Evolutionary conservation across 208 protist genomes (phyloP).

Genomic region (Acanthamoeba healyi): DNA sequence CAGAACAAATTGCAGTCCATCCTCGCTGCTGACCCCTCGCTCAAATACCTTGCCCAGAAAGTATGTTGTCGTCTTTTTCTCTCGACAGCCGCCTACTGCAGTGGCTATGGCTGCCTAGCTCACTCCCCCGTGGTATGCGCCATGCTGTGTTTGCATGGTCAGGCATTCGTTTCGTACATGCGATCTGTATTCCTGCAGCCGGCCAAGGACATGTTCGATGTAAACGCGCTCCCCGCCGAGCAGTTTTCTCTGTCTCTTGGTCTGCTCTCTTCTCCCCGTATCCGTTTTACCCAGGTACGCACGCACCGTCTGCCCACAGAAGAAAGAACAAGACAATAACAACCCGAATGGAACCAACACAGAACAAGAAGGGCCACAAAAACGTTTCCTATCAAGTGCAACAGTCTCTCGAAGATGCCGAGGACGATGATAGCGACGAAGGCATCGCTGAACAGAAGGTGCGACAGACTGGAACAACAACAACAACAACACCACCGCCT

Average conservation of each 20-base stretch:
- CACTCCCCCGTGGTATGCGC: too few relatives aligned
- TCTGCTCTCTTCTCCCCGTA: constrained; percentile 94
- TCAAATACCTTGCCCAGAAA: constrained; percentile 98
- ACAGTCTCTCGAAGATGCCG: constrained; percentile 73
- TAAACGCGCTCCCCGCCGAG: constrained; percentile 93
- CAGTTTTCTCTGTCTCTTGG: constrained; percentile 95
- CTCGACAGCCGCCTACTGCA: too few relatives aligned
- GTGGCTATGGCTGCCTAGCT: too few relatives aligned
- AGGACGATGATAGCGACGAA: constrained; percentile 76
- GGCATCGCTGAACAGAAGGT: not conserved
- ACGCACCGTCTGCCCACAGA: not conserved
- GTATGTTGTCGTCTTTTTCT: constrained; percentile 68
- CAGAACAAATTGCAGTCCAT: constrained; percentile 93
- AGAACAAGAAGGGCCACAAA: constrained; percentile 79
- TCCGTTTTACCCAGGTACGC: constrained; percentile 96
- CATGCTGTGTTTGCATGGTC: too few relatives aligned
- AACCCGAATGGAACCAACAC: constrained; percentile 24
- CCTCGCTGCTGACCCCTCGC: constrained; percentile 93
- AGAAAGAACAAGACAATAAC: constrained; percentile 59
- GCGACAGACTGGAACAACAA: constrained; percentile 19
- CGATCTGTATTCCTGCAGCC: constrained; percentile 95
- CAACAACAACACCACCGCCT: too few relatives aligned
- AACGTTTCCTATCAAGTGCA: constrained; percentile 44
- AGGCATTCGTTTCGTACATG: constrained; percentile 96
- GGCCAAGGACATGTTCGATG: constrained; percentile 97